These are phyloP conservation scores for Raffaelea deltoideospora DNA, from an alignment of 2,329 filamentous ascomycete species.

Conservation along the genomic window DNA sequence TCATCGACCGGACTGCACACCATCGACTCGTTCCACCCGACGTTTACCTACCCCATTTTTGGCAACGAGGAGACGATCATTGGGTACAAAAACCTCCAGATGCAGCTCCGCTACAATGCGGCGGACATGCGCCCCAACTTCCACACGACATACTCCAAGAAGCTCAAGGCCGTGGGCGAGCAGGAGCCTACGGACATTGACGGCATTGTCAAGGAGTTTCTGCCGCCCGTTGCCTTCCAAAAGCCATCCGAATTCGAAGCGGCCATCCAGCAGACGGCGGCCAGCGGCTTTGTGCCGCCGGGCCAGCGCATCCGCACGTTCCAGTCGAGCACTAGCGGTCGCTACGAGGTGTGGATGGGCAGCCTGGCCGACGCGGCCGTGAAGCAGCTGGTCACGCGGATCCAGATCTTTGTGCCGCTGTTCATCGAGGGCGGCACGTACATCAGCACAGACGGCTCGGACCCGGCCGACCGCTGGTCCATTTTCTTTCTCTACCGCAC, in stretches of 20 bases:
- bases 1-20: slow-evolving; percentile 34
- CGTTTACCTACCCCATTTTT: slow-evolving; percentile 84
- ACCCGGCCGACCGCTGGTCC: slow-evolving; percentile 70
- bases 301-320: slow-evolving; percentile 56
- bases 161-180: slow-evolving; percentile 54
- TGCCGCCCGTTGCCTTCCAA: slow-evolving; percentile 56
- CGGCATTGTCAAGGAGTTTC: slow-evolving; percentile 44
- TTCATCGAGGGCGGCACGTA: slow-evolving; percentile 88
- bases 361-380: slow-evolving; percentile 56
- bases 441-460: slow-evolving; percentile 47
- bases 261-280: slow-evolving; percentile 29
- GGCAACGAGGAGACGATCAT: slow-evolving; percentile 87
- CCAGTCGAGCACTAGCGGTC: slow-evolving; percentile 37
- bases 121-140: slow-evolving; percentile 67
- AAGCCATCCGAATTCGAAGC: slow-evolving; percentile 46
- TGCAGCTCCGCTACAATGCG: slow-evolving; percentile 53
- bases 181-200: slow-evolving; percentile 55
- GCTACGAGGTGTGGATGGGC: slow-evolving; percentile 76
- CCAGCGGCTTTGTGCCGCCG: slow-evolving; percentile 49
- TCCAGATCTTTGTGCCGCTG: slow-evolving; percentile 70
- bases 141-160: slow-evolving; percentile 54
- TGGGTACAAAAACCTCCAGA: slow-evolving; percentile 69
- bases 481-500: slow-evolving; percentile 69
- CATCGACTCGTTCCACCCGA: slow-evolving; percentile 60
- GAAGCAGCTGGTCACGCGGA: slow-evolving; percentile 56